phyloP scores from a whole-genome alignment of 2,329 filamentous ascomycete species.

The Sclerotinia trifoliorum region DNA sequence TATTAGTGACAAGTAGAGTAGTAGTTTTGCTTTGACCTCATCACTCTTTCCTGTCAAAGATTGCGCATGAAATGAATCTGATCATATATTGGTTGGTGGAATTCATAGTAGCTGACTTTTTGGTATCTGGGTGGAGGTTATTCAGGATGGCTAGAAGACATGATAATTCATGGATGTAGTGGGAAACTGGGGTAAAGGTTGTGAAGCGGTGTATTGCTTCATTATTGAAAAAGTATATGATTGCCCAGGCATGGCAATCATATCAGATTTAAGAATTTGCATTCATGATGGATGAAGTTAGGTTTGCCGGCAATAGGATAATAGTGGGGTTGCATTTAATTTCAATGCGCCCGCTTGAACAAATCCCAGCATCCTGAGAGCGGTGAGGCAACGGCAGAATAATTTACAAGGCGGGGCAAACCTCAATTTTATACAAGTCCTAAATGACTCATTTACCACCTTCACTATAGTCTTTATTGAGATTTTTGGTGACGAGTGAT shows the following conservation, averaged over 20 bases:
- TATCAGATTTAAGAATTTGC: neutral
- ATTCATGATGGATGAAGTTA: neutral
- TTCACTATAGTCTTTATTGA: slow-evolving; percentile 5
- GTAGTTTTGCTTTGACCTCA: neutral
- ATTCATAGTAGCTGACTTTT: neutral
- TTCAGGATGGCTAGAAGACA: neutral
- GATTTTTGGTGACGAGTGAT: neutral
- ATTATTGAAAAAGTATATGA: no score
- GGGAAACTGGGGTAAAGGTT: no score
- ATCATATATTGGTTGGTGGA: neutral
- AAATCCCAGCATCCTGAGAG: neutral
- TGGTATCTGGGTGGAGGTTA: neutral
- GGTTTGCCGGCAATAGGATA: neutral
- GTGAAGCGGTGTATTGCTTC: neutral
- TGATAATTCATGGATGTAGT: neutral
- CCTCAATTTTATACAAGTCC: neutral
- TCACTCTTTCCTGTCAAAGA: neutral
- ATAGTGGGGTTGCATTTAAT: neutral
- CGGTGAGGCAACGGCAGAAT: slow-evolving; percentile 7
- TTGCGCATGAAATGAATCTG: neutral
- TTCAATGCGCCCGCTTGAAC: neutral
- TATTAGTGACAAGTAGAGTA: neutral
- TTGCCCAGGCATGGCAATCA: neutral
- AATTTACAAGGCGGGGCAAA: neutral
- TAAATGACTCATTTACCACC: slow-evolving; percentile 3